A percentile compares a stretch with the other conserved stretches of the same genome.
Conservation (phyloP, 108 stramenopile species). For the Nitzschia palea region DNA sequence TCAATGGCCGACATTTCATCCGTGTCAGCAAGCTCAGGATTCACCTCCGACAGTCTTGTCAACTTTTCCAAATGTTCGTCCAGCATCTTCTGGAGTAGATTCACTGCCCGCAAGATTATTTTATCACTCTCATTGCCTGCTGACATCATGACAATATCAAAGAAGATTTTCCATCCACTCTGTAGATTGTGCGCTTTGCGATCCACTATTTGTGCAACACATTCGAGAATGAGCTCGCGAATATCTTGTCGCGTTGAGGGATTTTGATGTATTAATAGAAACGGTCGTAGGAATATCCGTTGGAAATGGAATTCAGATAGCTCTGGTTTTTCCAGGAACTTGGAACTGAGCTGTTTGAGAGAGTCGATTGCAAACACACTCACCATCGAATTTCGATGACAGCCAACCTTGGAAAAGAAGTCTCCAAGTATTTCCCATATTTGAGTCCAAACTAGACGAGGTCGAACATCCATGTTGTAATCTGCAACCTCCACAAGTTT, state of each 20-base stretch:
- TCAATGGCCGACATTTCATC: conserved; percentile 39
- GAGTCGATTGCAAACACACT: conserved; percentile 98
- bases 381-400: conserved; percentile 88
- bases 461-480: conserved; percentile 94
- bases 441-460: conserved; percentile 93
- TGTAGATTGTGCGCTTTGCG: conserved; percentile 75
- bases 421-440: conserved; percentile 93
- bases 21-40: conserved; percentile 15
- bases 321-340: conserved; percentile 98
- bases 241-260: conserved; percentile 63
- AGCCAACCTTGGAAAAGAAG: conserved; percentile 93
- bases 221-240: conserved; percentile 80
- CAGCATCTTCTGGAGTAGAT: conserved; percentile 77
- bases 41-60: conserved; percentile 31
- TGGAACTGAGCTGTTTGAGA: conserved; percentile 96
- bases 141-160: conserved; percentile 68
- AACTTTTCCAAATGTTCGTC: conserved; percentile 82
- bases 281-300: conserved; percentile 92
- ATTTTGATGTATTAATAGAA: conserved; percentile 80
- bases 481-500: conserved; percentile 98
- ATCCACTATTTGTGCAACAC: conserved; percentile 85
- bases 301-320: conserved; percentile 97
- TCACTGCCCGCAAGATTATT: conserved; percentile 68
- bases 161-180: conserved; percentile 92
- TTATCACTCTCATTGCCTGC: conserved; percentile 65